Conservation (phyloP, 2,329 filamentous ascomycete species). For the Domatiomyces catenatus region DNA sequence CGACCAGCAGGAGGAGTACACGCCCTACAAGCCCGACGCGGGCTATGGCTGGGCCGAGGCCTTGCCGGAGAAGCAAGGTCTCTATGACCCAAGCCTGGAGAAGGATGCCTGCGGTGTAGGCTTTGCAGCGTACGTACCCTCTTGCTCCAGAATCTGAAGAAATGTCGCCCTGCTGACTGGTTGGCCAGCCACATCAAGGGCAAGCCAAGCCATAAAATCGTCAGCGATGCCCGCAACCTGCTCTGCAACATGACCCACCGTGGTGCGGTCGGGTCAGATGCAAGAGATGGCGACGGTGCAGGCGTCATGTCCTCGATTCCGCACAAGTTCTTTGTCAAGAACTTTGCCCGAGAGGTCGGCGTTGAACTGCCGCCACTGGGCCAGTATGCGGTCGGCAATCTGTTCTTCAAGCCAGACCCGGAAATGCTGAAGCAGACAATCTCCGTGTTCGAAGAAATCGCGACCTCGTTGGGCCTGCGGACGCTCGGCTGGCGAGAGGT, state of each 20-base stretch:
- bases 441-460: slow-evolving; percentile 84
- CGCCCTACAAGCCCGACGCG: slow-evolving; percentile 39
- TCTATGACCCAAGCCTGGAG: slow-evolving; percentile 90
- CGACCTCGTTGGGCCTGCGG: slow-evolving; percentile 70
- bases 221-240: slow-evolving; percentile 90
- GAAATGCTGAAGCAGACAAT: slow-evolving; percentile 82
- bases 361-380: slow-evolving; percentile 74
- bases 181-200: slow-evolving; percentile 82
- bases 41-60: slow-evolving; percentile 90
- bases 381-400: slow-evolving; percentile 91
- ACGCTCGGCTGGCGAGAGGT: slow-evolving; percentile 94
- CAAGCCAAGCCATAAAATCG: slow-evolving; percentile 91
- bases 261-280: slow-evolving; percentile 93
- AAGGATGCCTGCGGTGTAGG: slow-evolving; percentile 99
- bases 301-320: slow-evolving; percentile 99
- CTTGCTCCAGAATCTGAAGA: neutral
- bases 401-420: slow-evolving; percentile 96
- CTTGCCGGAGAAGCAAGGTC: slow-evolving; percentile 92
- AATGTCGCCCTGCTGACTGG: neutral
- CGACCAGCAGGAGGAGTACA: slow-evolving; percentile 32
- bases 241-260: slow-evolving; percentile 99
- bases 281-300: slow-evolving; percentile 91
- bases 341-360: slow-evolving; percentile 82
- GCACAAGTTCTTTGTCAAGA: slow-evolving; percentile 96
- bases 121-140: slow-evolving; percentile 69